These are phyloP conservation scores for Eleusine indica DNA, from an alignment of 176 grass and related monocot genomes.

Conservation along the genomic window DNA sequence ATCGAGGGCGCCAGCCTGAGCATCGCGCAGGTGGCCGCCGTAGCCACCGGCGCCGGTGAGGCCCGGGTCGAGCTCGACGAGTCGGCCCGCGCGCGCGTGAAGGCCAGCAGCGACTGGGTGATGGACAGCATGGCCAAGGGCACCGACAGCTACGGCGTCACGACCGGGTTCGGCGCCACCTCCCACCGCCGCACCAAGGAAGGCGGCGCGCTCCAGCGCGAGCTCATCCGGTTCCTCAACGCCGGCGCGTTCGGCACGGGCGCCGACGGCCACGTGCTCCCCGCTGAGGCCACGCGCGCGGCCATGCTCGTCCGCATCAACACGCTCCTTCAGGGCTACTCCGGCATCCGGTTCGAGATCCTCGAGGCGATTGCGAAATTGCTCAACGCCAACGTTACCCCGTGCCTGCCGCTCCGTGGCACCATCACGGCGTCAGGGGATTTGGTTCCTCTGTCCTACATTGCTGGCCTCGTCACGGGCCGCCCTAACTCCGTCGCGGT, in stretches of 20 bases:
- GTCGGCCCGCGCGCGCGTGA: constrained; percentile 42
- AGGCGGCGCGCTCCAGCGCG: constrained; percentile 73
- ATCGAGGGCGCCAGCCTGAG: constrained; percentile 56
- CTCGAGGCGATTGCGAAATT: constrained; percentile 54
- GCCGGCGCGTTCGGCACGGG: constrained; percentile 59
- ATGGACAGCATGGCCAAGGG: constrained; percentile 61
- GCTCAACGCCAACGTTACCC: constrained; percentile 59
- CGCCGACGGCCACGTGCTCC: constrained; percentile 45
- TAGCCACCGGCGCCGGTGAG: not conserved
- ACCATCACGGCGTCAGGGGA: constrained; percentile 64
- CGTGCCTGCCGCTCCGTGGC: constrained; percentile 58
- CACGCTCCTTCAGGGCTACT: constrained; percentile 64
- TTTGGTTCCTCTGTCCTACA: constrained; percentile 61
- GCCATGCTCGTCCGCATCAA: constrained; percentile 74
- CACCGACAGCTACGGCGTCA: constrained; percentile 69
- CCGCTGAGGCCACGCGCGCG: constrained; percentile 43
- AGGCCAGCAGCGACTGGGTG: constrained; percentile 70
- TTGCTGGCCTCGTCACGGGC: constrained; percentile 55
- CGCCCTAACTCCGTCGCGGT: constrained; percentile 1
- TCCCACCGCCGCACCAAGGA: constrained; percentile 91
- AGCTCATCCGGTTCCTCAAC: constrained; percentile 93
- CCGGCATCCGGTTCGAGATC: constrained; percentile 68
- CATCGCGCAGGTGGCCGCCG: constrained; percentile 48
- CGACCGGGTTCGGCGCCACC: constrained; percentile 73
- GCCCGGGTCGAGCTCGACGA: constrained; percentile 53